phyloP scores from a whole-genome alignment of 75 land plant genomes.

The Sequoia sempervirens region DNA sequence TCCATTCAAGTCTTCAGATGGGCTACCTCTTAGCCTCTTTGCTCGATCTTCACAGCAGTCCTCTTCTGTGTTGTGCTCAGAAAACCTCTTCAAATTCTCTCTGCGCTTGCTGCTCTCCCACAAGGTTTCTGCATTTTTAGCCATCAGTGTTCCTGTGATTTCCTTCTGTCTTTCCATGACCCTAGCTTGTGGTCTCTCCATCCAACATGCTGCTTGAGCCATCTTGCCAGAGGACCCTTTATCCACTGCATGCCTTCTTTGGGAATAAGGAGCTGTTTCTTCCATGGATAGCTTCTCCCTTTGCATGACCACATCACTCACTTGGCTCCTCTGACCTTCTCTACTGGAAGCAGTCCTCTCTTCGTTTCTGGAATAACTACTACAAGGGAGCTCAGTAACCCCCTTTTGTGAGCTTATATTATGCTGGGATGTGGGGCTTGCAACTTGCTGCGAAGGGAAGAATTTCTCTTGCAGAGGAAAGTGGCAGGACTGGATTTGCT shows the following conservation, averaged over 20 bases:
- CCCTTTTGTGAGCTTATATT: conserved; percentile 7
- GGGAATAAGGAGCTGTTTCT: not conserved
- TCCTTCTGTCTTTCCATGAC: conserved; percentile 2
- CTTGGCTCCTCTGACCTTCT: conserved; percentile 8
- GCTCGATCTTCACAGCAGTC: conserved; percentile 27
- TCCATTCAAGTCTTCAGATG: conserved; percentile 12
- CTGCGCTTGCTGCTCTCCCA: conserved; percentile 34
- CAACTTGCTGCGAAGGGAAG: conserved; percentile 9
- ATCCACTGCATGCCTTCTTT: not conserved
- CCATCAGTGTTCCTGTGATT: conserved; percentile 5
- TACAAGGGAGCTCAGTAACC: not conserved
- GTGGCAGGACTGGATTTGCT: conserved; percentile 13
- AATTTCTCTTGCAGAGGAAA: conserved; percentile 6
- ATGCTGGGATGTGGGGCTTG: conserved; percentile 13
- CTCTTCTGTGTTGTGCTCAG: conserved; percentile 26
- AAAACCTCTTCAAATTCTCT: conserved; percentile 48
- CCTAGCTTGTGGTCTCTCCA: conserved; percentile 8
- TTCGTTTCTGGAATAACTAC: conserved; percentile 7
- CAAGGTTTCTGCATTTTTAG: conserved; percentile 23
- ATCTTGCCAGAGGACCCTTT: conserved; percentile 12
- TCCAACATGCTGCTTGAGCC: conserved; percentile 17
- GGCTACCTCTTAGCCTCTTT: conserved; percentile 37
- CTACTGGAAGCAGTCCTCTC: not conserved
- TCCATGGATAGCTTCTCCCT: conserved; percentile 10
- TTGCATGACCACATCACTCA: not conserved